phyloP scores from a whole-genome alignment of 345 rosid genomes.

The Cardamine resedifolia region DNA sequence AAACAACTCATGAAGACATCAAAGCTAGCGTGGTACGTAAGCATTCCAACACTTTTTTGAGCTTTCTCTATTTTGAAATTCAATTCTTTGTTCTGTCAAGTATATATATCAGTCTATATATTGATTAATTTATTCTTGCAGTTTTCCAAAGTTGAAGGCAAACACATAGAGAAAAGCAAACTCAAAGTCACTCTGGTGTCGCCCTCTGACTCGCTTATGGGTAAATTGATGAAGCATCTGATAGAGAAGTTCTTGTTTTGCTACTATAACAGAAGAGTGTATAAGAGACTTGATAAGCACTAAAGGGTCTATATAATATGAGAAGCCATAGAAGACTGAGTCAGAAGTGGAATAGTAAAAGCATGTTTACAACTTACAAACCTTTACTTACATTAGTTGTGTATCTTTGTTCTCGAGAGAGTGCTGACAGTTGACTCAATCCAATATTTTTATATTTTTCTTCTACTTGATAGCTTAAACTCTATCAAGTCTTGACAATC shows the following conservation, averaged over 20 bases:
- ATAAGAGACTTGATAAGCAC: background rate
- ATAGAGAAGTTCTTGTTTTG: background rate
- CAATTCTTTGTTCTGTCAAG: background rate
- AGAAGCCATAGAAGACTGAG: background rate
- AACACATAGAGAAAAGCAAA: constrained; percentile 73
- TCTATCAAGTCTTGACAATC: background rate
- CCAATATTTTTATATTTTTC: background rate
- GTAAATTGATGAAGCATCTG: background rate
- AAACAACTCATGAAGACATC: constrained; percentile 72
- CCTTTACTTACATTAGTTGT: background rate
- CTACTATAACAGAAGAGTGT: background rate
- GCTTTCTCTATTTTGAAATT: constrained; percentile 7
- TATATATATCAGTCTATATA: constrained; percentile 16
- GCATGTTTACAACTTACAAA: too few relatives aligned
- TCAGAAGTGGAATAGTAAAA: background rate
- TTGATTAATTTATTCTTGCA: constrained; percentile 34
- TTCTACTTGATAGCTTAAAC: background rate
- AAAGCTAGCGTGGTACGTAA: constrained; percentile 63
- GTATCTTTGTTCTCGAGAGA: background rate
- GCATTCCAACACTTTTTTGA: constrained; percentile 25
- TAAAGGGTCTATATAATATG: background rate
- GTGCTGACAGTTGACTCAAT: too few relatives aligned
- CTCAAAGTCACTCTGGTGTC: constrained; percentile 65
- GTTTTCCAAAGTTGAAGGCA: constrained; percentile 68
- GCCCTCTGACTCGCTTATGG: constrained; percentile 54